Evolutionary conservation across 306 rosid species (phyloP).

Genomic region (Senna siamea): DNA sequence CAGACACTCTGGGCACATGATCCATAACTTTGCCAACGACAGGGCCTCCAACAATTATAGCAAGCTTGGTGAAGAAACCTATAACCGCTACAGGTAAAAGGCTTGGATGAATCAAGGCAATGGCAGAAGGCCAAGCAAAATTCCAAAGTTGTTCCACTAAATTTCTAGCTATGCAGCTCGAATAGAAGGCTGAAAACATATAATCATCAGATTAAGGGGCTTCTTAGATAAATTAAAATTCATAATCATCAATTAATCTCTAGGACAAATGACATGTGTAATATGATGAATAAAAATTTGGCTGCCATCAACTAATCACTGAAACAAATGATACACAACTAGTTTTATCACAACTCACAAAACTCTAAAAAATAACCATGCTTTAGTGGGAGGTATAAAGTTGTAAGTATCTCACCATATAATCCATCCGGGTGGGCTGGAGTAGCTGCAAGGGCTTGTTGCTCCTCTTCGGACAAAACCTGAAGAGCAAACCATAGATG

Average conservation of each 20-base stretch:
- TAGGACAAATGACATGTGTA: too few relatives aligned
- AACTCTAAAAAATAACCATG: conserved; percentile 15
- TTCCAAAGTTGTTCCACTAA: conserved; percentile 94
- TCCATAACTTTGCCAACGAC: conserved; percentile 87
- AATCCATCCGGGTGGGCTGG: conserved; percentile 94
- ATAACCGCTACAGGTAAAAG: conserved; percentile 90
- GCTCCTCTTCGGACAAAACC: conserved; percentile 90
- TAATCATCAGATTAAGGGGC: conserved; percentile 42
- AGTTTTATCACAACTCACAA: too few relatives aligned
- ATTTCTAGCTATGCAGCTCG: conserved; percentile 85
- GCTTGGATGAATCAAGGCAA: conserved; percentile 88
- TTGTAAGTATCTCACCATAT: conserved; percentile 62
- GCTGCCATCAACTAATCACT: too few relatives aligned
- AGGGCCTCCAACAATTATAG: conserved; percentile 84
- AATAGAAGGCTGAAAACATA: conserved; percentile 78
- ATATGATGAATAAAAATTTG: too few relatives aligned
- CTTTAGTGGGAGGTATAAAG: conserved; percentile 4
- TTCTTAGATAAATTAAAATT: conserved; percentile 29
- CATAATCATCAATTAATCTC: neutral
- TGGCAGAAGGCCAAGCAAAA: conserved; percentile 98
- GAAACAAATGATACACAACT: too few relatives aligned
- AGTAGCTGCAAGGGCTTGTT: conserved; percentile 85
- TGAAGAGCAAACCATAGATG: conserved; percentile 40
- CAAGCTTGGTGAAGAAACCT: conserved; percentile 87
- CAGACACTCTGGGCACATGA: conserved; percentile 74